Evolutionary conservation across 805 yeast genomes (phyloP).

Genomic region (Yueomyces sp.): DNA sequence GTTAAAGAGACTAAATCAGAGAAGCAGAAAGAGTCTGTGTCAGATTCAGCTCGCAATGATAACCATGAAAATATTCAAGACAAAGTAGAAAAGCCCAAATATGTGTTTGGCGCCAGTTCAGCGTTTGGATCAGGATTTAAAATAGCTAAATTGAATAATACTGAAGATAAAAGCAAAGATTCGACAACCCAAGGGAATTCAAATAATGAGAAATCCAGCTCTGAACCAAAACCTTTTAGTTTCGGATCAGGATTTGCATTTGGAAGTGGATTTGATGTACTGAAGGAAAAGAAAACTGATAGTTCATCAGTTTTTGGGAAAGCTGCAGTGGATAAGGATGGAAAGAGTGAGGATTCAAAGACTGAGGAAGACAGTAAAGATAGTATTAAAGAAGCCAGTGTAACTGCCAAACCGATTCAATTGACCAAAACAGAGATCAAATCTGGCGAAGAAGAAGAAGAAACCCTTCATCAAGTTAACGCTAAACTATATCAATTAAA

Average conservation of each 20-base stretch:
- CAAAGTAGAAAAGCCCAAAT: conserved; percentile 26
- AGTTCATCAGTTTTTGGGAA: conserved; percentile 3
- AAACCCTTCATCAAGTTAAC: conserved; percentile 48
- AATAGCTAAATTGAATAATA: conserved; percentile 5
- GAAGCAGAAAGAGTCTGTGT: too few species aligned
- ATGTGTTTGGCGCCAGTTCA: conserved; percentile 44
- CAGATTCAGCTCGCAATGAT: too few species aligned
- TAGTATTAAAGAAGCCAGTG: conserved; percentile 38
- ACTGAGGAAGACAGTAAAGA: conserved; percentile 16
- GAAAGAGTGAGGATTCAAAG: conserved; percentile 3
- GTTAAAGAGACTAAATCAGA: neutral
- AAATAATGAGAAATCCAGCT: neutral
- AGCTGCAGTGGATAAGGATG: conserved; percentile 5
- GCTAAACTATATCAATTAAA: conserved; percentile 72
- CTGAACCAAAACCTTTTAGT: conserved; percentile 16
- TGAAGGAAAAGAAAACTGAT: conserved; percentile 11
- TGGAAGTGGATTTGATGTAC: conserved; percentile 24
- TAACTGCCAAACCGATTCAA: conserved; percentile 26
- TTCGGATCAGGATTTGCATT: conserved; percentile 35
- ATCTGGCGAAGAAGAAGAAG: conserved; percentile 89
- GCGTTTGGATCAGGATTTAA: conserved; percentile 32
- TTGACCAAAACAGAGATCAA: conserved; percentile 44
- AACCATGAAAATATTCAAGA: neutral
- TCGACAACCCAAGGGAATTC: conserved; percentile 1
- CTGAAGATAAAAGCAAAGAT: conserved; percentile 1